Evolutionary conservation across 257 asterid species (phyloP).

Genomic region (Lycium barbarum): DNA sequence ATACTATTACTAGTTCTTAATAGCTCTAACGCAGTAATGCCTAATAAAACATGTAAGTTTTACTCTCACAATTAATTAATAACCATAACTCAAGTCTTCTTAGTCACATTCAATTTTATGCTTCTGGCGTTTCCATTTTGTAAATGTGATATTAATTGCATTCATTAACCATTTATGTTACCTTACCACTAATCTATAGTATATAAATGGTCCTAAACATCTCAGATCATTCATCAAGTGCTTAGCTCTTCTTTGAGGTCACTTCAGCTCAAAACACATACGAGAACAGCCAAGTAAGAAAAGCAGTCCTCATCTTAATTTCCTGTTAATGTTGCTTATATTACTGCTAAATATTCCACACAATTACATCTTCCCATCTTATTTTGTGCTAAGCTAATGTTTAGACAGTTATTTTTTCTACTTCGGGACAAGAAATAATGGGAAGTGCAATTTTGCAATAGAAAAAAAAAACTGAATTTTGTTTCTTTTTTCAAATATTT

Average conservation of each 20-base stretch:
- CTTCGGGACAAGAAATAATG: background rate
- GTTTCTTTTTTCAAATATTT: no score
- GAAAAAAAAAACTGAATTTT: no score
- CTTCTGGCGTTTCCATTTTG: background rate
- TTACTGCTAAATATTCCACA: background rate
- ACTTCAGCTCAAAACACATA: background rate
- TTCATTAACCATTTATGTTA: slow-evolving; percentile 12
- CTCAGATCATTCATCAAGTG: slow-evolving; percentile 1
- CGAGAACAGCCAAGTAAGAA: slow-evolving; percentile 5
- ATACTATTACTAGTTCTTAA: background rate
- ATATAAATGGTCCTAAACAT: background rate
- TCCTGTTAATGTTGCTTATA: background rate
- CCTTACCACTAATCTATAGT: background rate
- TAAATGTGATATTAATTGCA: slow-evolving; percentile 4
- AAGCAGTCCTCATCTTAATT: background rate
- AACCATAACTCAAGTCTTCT: background rate
- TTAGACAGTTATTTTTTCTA: background rate
- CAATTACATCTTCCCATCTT: background rate
- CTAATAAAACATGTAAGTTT: background rate
- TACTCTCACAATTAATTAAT: background rate
- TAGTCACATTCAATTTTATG: background rate
- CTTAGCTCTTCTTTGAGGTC: background rate
- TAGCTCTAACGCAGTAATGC: background rate
- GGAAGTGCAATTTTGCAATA: background rate
- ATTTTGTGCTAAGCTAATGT: no score